Base-by-base conservation (phyloP, 345 rosid genomes). In the Noccaea caerulescens region DNA sequence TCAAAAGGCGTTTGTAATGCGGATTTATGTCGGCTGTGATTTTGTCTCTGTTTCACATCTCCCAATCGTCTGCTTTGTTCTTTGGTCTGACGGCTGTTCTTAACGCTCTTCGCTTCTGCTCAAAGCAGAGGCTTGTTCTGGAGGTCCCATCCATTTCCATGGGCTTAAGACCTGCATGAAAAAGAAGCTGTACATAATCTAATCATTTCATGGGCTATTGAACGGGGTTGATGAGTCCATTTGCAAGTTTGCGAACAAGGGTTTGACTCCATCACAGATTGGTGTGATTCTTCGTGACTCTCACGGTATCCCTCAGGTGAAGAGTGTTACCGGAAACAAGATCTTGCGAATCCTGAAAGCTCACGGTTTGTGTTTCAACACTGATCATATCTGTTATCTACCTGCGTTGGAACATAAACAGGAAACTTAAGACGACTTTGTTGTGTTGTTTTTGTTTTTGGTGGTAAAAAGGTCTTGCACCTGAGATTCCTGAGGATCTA, bases 1-100 rank as follows among this genome's bases (percentile, higher is more conserved):
- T 11, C 54, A 14, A 14, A 32, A 47, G 12, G 41, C 63, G 76
- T 37, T 30, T 13, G 69, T 54, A 77, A 76, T 63, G 86, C 50
- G 80, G 84, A 83, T 93, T 59, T 82, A 88, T 94, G 99, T 84
- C 93, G 93, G 91, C 82, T 83, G 79, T 80, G 85, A 81, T 81
- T 85, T 83, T 77, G 86, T 81, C 88, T 84, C 83, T 67, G 81
- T 85, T 76, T 79, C 70, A 77, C 83, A 80, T 87, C 83, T 82
- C 88, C 51, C 62, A 37, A 3, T 76, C 69, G 9, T 45, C 69
- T 61, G 46, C 25, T 42, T 58, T 51, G 38, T 68, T 59, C 71
- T 57, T 42, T 42, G 27, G 52, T 69, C 63, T 73, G 49, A 53
- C 70, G 38, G 4, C 65, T 69, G 45, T 51, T 52, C 63, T 53